Evolutionary conservation across 1,284 basidiomycete species (phyloP).

Genomic region (Apiotrichum akiyoshidainum): DNA sequence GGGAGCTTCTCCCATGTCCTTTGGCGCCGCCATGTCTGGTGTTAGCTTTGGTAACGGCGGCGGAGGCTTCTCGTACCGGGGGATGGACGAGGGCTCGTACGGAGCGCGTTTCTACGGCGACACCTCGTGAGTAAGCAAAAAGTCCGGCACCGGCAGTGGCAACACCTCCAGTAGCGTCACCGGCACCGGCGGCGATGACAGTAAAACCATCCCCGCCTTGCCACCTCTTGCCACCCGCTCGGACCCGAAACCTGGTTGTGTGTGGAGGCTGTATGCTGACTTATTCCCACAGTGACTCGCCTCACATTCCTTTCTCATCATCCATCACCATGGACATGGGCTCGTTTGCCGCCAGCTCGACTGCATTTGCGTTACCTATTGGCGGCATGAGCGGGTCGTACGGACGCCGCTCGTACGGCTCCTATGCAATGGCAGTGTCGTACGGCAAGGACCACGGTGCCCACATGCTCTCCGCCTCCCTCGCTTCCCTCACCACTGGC

Average conservation of each 20-base stretch:
- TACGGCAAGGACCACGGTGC: slow-evolving; percentile 19
- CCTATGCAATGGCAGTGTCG: slow-evolving; percentile 43
- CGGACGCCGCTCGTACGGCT: slow-evolving; percentile 42
- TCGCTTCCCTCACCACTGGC: slow-evolving; percentile 39
- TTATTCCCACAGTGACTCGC: slow-evolving; percentile 31
- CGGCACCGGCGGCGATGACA: too few relatives aligned
- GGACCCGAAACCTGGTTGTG: neutral
- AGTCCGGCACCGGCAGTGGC: neutral
- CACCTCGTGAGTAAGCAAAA: slow-evolving; percentile 30
- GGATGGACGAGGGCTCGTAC: slow-evolving; percentile 27
- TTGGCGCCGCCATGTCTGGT: slow-evolving; percentile 45
- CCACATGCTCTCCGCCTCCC: slow-evolving; percentile 36
- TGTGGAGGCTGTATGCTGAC: neutral
- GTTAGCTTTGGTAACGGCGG: slow-evolving; percentile 45
- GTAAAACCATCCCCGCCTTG: too few relatives aligned
- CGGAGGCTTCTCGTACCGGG: slow-evolving; percentile 37
- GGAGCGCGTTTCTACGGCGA: slow-evolving; percentile 46
- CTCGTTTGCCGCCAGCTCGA: slow-evolving; percentile 35
- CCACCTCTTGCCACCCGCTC: slow-evolving; percentile 1
- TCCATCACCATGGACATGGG: slow-evolving; percentile 46
- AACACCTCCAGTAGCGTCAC: too few relatives aligned
- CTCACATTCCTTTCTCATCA: slow-evolving; percentile 34
- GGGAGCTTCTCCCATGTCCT: slow-evolving; percentile 43
- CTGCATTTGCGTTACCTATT: slow-evolving; percentile 34
- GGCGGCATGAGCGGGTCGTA: slow-evolving; percentile 17